These are phyloP conservation scores for Suillus americanus DNA, from an alignment of 768 basidiomycete species.

Conservation along the genomic window DNA sequence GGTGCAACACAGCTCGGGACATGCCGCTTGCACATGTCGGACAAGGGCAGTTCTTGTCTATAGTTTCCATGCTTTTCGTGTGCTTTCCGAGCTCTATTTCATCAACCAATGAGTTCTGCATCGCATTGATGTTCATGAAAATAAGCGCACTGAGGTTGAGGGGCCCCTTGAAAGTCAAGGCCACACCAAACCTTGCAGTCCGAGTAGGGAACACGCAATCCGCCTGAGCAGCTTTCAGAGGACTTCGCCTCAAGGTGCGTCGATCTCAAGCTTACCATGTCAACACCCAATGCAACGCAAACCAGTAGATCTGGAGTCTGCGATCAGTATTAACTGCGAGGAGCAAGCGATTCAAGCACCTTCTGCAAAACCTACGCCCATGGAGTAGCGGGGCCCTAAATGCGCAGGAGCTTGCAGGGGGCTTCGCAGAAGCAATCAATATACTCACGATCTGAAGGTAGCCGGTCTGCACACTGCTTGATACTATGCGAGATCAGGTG, in stretches of 20 bases:
- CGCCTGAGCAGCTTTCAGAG: constrained; percentile 46
- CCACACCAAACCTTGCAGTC: constrained; percentile 89
- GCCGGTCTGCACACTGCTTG: constrained; percentile 73
- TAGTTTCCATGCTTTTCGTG: constrained; percentile 63
- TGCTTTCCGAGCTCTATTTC: constrained; percentile 58
- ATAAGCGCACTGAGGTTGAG: constrained; percentile 67
- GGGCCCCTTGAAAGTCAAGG: constrained; percentile 78
- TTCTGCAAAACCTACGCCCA: constrained; percentile 94
- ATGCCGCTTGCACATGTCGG: constrained; percentile 74
- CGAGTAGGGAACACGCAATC: constrained; percentile 94
- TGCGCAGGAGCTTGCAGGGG: constrained; percentile 6
- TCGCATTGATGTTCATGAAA: background rate
- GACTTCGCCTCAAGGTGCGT: constrained; percentile 1
- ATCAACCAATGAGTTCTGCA: constrained; percentile 11
- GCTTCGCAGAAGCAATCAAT: constrained; percentile 2
- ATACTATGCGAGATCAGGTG: constrained; percentile 48
- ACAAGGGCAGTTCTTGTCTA: constrained; percentile 80
- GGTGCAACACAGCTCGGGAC: constrained; percentile 75
- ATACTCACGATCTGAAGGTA: constrained; percentile 73
- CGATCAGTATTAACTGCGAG: background rate
- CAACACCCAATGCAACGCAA: constrained; percentile 88
- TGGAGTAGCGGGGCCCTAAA: constrained; percentile 83
- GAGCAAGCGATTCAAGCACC: constrained; percentile 40
- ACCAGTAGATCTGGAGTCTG: constrained; percentile 70
- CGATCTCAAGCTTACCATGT: constrained; percentile 61